Evolutionary conservation across 2,329 filamentous ascomycete species (phyloP).

Genomic region (Lachnellula suecica): DNA sequence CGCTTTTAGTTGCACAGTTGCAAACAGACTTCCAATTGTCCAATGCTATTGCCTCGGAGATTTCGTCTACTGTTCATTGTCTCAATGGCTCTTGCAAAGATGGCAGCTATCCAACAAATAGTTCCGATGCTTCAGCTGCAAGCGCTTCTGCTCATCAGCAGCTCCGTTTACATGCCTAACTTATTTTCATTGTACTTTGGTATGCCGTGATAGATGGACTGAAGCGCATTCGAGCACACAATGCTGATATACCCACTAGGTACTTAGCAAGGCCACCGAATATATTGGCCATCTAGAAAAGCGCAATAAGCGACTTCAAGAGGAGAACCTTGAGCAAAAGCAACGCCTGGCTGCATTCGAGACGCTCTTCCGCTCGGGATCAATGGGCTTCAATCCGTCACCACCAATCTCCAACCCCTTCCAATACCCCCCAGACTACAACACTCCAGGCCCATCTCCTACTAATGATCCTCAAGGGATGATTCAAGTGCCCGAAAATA

Average conservation of each 20-base stretch:
- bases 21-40: not conserved
- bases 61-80: not conserved
- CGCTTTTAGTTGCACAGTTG: not conserved
- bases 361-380: constrained; percentile 77
- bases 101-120: not conserved
- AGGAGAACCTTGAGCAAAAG: constrained; percentile 80
- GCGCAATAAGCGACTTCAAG: constrained; percentile 76
- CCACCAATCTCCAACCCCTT: constrained; percentile 44
- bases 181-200: too few species aligned
- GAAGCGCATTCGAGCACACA: not conserved
- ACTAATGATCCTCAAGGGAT: constrained; percentile 51
- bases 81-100: not conserved
- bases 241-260: constrained; percentile 19
- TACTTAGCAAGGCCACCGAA: constrained; percentile 92
- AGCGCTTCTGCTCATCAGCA: too few species aligned
- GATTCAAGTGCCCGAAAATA: constrained; percentile 66
- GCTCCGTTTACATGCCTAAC: too few species aligned
- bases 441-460: constrained; percentile 28
- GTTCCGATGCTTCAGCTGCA: not conserved
- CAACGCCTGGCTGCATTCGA: constrained; percentile 72
- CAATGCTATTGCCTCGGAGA: not conserved
- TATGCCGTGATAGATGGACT: too few species aligned
- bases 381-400: constrained; percentile 57
- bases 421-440: constrained; percentile 30
- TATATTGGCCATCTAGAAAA: constrained; percentile 95